These are phyloP conservation scores for Moesziomyces parantarcticus DNA, from an alignment of 1,284 basidiomycete genomes.

Conservation along the genomic window DNA sequence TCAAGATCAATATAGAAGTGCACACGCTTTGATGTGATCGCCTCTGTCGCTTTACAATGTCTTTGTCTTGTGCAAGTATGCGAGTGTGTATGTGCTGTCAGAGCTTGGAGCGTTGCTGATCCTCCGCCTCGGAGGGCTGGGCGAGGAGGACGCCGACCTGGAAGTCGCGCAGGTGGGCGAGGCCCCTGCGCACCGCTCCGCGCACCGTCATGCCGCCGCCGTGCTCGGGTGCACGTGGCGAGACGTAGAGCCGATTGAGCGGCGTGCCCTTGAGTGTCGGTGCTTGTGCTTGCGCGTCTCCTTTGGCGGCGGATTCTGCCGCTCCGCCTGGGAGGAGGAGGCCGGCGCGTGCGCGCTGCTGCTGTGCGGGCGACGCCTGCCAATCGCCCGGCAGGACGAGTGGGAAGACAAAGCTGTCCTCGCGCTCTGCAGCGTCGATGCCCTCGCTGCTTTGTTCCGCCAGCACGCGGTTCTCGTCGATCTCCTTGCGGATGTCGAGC, in stretches of 20 bases:
- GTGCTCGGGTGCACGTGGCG: slow-evolving; percentile 43
- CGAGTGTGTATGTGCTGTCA: neutral
- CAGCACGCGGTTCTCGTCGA: slow-evolving; percentile 18
- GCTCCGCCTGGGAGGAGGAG: slow-evolving; percentile 22
- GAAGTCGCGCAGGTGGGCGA: slow-evolving; percentile 49
- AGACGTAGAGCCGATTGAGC: slow-evolving; percentile 58
- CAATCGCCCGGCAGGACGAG: slow-evolving; percentile 59
- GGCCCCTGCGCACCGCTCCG: slow-evolving; percentile 43
- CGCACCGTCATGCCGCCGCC: slow-evolving; percentile 58
- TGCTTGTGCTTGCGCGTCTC: neutral
- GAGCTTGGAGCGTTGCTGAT: slow-evolving; percentile 13
- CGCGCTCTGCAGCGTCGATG: slow-evolving; percentile 4
- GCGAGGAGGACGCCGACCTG: slow-evolving; percentile 47
- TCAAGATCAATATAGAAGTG: too few species aligned
- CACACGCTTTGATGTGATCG: neutral
- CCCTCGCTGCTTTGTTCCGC: neutral
- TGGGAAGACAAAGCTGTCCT: slow-evolving; percentile 57
- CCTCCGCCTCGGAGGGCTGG: slow-evolving; percentile 1
- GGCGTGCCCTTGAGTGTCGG: slow-evolving; percentile 4
- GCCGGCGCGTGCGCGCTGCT: slow-evolving; percentile 23
- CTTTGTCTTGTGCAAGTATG: neutral
- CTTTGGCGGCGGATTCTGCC: slow-evolving; percentile 7
- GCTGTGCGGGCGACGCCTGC: slow-evolving; percentile 47
- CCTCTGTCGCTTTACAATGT: neutral
- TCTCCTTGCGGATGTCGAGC: slow-evolving; percentile 30